A percentile compares a stretch with the other conserved stretches of the same genome.
Conservation (phyloP, 176 grass and related monocot genomes). For the Juncus effusus region DNA sequence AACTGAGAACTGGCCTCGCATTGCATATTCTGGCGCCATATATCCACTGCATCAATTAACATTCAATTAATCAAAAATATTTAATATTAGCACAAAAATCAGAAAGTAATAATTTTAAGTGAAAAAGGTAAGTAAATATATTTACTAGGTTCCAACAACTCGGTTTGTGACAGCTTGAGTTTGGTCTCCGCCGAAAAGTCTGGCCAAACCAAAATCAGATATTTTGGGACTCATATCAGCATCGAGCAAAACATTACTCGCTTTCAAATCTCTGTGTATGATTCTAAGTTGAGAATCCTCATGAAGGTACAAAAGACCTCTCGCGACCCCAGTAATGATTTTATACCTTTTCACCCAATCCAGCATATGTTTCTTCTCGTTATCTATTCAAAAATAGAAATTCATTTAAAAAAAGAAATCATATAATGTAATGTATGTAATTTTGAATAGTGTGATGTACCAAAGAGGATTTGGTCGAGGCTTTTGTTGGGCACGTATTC, state of each 20-base stretch:
- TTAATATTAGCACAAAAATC: no score
- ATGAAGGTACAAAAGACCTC: constrained; percentile 36
- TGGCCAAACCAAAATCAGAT: constrained; percentile 40
- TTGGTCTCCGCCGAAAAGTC: constrained; percentile 35
- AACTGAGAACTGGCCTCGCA: constrained; percentile 23
- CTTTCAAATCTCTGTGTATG: constrained; percentile 45
- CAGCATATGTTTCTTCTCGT: constrained; percentile 1
- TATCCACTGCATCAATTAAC: constrained; percentile 21
- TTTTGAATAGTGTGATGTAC: background rate
- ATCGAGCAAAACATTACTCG: constrained; percentile 40
- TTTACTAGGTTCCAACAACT: constrained; percentile 37
- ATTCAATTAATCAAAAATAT: background rate
- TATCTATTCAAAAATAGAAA: constrained; percentile 18
- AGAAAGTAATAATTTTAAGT: no score
- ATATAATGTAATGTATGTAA: no score
- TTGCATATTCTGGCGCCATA: constrained; percentile 33
- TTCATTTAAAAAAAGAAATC: no score
- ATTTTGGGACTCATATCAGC: constrained; percentile 40
- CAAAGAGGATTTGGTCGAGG: constrained; percentile 31
- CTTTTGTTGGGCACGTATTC: constrained; percentile 36
- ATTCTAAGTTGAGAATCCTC: constrained; percentile 41
- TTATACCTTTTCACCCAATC: constrained; percentile 34
- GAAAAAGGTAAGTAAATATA: background rate
- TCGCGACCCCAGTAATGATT: constrained; percentile 33
- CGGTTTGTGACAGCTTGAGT: constrained; percentile 36